Evolutionary conservation across 73 alveolate species (phyloP).

Genomic region (Symbiodinium pilosum): DNA sequence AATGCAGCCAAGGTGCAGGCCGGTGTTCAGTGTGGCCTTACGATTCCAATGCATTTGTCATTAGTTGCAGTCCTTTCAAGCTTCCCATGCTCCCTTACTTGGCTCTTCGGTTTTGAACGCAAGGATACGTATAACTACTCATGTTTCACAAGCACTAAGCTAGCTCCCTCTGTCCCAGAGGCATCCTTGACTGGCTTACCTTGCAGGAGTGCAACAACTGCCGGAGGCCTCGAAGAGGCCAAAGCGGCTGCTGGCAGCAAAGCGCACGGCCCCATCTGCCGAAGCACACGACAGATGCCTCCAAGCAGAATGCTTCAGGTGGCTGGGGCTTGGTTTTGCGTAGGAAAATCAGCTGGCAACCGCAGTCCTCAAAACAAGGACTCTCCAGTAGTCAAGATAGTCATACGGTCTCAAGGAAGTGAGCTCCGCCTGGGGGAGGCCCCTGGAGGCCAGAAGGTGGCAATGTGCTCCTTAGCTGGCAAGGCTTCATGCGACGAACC

Average conservation of each 20-base stretch:
- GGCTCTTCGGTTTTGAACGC: too few relatives aligned
- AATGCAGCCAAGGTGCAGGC: constrained; percentile 2
- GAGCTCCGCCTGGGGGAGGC: constrained; percentile 22
- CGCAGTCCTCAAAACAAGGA: too few relatives aligned
- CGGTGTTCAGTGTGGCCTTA: background rate
- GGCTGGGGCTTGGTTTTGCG: background rate
- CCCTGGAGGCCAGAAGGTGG: constrained; percentile 71
- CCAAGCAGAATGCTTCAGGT: background rate
- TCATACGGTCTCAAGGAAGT: background rate
- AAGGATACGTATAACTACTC: too few relatives aligned
- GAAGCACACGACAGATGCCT: constrained; percentile 66
- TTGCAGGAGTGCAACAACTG: too few relatives aligned
- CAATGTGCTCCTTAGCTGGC: constrained; percentile 54
- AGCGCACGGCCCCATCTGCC: constrained; percentile 45
- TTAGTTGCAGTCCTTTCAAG: too few relatives aligned
- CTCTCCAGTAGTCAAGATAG: too few relatives aligned
- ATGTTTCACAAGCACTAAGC: too few relatives aligned
- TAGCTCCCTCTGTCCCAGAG: too few relatives aligned
- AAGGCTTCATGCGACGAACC: background rate
- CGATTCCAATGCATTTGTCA: too few relatives aligned
- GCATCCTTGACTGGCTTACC: too few relatives aligned
- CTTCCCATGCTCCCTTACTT: too few relatives aligned
- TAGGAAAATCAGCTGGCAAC: background rate
- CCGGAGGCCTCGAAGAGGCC: constrained; percentile 60
- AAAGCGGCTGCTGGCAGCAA: constrained; percentile 85